phyloP scores from a whole-genome alignment of 306 rosid species.

The Geum urbanum region DNA sequence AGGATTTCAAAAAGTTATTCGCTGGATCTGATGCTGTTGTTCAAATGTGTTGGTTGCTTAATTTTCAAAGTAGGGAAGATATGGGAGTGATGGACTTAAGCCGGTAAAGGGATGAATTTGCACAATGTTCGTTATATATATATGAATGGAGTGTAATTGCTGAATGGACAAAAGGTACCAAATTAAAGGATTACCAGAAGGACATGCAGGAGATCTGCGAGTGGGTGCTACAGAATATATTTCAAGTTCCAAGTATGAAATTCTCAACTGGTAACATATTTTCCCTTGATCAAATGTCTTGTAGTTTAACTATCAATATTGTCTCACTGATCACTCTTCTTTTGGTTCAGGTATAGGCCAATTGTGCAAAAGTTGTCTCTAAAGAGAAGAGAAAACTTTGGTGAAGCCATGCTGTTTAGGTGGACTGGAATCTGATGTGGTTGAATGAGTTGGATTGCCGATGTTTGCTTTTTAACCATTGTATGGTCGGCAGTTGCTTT shows the following conservation, averaged over 20 bases:
- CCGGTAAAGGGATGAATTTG: background rate
- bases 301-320: background rate
- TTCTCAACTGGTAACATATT: too few relatives aligned
- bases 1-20: constrained; percentile 8
- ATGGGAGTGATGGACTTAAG: background rate
- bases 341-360: background rate
- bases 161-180: background rate
- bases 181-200: background rate
- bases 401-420: too few relatives aligned
- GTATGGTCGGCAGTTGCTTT: too few relatives aligned
- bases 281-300: background rate
- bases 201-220: background rate
- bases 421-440: too few relatives aligned
- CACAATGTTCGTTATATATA: background rate
- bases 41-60: background rate
- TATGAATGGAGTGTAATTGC: background rate
- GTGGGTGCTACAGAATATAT: constrained; percentile 14
- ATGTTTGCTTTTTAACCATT: too few relatives aligned
- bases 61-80: background rate
- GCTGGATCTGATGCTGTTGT: constrained; percentile 11
- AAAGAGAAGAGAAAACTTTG: background rate
- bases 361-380: background rate
- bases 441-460: too few relatives aligned
- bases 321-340: background rate
- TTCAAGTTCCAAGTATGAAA: background rate